A percentile compares a stretch with the other conserved stretches of the same genome.
Evolutionary conservation across 2,329 filamentous ascomycete genomes (phyloP).

Genomic region (Cladosporium sp.): DNA sequence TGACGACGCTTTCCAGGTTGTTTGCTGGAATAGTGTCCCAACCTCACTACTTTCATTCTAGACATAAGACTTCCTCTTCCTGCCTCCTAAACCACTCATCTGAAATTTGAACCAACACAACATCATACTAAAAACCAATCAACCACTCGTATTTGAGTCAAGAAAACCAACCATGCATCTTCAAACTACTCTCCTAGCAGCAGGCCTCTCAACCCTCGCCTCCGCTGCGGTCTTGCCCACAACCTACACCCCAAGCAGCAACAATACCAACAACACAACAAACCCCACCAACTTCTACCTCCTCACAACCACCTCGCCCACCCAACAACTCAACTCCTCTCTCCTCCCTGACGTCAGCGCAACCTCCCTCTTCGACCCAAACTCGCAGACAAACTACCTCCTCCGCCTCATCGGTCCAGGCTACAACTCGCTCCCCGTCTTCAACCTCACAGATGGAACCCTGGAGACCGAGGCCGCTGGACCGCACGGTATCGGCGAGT

Average conservation of each 20-base stretch:
- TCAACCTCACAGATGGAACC: slow-evolving; percentile 33
- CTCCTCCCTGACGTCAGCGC: slow-evolving; percentile 34
- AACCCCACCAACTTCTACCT: slow-evolving; percentile 33
- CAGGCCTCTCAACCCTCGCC: slow-evolving; percentile 4
- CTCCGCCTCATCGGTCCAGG: slow-evolving; percentile 36
- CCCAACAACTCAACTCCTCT: slow-evolving; percentile 29
- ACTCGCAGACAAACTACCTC: slow-evolving; percentile 30
- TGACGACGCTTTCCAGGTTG: slow-evolving; percentile 1
- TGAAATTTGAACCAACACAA: no score
- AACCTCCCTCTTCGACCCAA: slow-evolving; percentile 37
- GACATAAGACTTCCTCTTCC: neutral
- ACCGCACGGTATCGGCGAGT: slow-evolving; percentile 26
- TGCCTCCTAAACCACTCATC: neutral
- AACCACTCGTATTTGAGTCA: no score
- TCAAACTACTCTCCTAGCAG: neutral
- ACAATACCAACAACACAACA: neutral
- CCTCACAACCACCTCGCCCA: slow-evolving; percentile 34
- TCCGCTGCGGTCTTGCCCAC: slow-evolving; percentile 7
- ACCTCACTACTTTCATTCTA: neutral
- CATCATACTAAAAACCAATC: neutral
- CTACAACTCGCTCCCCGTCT: slow-evolving; percentile 37
- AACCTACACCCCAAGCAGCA: neutral
- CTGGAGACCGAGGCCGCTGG: slow-evolving; percentile 30
- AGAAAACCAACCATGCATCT: neutral
- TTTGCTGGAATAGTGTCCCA: neutral